These are phyloP conservation scores for Komagataella kurtzmanii DNA, from an alignment of 805 yeast genomes.

Conservation along the genomic window DNA sequence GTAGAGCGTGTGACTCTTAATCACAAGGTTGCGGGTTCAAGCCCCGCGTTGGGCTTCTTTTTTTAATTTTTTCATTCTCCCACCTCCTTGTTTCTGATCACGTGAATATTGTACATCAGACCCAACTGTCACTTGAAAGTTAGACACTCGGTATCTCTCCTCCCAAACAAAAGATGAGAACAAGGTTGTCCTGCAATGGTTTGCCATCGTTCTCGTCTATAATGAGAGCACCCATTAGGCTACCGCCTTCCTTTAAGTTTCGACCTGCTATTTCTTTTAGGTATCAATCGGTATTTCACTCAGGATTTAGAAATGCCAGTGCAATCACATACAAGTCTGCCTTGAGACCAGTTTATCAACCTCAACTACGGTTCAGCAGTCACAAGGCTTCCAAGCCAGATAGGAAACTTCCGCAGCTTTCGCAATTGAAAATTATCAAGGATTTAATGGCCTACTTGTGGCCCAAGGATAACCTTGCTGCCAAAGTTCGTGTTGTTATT, in stretches of 20 bases:
- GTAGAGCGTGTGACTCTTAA: conserved; percentile 10
- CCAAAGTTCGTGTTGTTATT: conserved; percentile 58
- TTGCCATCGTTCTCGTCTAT: conserved; percentile 7
- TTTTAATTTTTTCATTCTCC: not conserved
- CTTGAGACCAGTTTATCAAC: not conserved
- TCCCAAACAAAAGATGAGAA: conserved; percentile 29
- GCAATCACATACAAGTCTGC: not conserved
- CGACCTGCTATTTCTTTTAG: not conserved
- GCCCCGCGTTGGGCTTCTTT: conserved; percentile 7
- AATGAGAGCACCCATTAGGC: not conserved
- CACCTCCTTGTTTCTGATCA: not conserved
- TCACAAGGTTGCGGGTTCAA: conserved; percentile 10
- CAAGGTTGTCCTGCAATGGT: conserved; percentile 43
- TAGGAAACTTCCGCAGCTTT: conserved; percentile 5
- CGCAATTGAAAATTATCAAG: conserved; percentile 43
- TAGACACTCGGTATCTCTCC: not conserved
- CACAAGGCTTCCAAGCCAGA: not conserved
- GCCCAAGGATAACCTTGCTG: conserved; percentile 62
- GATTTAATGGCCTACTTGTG: conserved; percentile 61
- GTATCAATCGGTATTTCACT: not conserved
- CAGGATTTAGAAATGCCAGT: not conserved
- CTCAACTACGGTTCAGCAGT: not conserved
- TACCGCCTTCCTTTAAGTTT: not conserved
- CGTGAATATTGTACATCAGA: not conserved
- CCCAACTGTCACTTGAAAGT: not conserved